Evolutionary conservation across 2,329 filamentous ascomycete genomes (phyloP), one percentile per base, ranked within the genome.

Genomic region (Acrodontium crateriforme): DNA sequence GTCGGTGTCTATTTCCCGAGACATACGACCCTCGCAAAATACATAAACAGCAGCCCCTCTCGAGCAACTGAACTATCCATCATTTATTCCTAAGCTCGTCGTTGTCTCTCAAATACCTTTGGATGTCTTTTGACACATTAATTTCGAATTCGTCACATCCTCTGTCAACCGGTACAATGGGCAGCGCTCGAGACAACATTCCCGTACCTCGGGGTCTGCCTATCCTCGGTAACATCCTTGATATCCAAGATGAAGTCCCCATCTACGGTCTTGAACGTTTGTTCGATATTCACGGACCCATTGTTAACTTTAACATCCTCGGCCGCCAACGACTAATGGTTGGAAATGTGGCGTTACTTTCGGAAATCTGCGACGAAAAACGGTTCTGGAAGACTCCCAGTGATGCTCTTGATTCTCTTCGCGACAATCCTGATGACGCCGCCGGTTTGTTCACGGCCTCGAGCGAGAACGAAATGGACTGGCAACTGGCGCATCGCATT

Each of bases 121-220:
- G n/a, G n/a, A 30, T 30, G 28, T 16, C 20, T 18, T 27, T 30
- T 16, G 20, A 30, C 28, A 17, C 24, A 9, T 13, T 25, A n/a
- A 10, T 16, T 7, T 8, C 15, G 5, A 14, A n/a, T n/a, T n/a
- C 19, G 6, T 5, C n/a, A 29, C 14, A n/a, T 9, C n/a, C 9
- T 10, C 5, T 5, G 16, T 12, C 15, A 14, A 7, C 7, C 15
- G n/a, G n/a, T n/a, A 25, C 5, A 13, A 30, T 25, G 22, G 9
- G 13, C 16, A 18, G 16, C 14, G 29, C 30, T 9, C 30, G 28
- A 6, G 19, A 32, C 17, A 32, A 32, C 3, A 74, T 80, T 29
- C 75, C 75, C 2, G 64, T 69, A 26, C 75, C 75, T 14, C 63
- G 63, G 27, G 71, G 69, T 3, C 55, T 77, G 32, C 76, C 74